Evolutionary conservation across 2,329 filamentous ascomycete species (phyloP).

Genomic region (Alternaria viburni): DNA sequence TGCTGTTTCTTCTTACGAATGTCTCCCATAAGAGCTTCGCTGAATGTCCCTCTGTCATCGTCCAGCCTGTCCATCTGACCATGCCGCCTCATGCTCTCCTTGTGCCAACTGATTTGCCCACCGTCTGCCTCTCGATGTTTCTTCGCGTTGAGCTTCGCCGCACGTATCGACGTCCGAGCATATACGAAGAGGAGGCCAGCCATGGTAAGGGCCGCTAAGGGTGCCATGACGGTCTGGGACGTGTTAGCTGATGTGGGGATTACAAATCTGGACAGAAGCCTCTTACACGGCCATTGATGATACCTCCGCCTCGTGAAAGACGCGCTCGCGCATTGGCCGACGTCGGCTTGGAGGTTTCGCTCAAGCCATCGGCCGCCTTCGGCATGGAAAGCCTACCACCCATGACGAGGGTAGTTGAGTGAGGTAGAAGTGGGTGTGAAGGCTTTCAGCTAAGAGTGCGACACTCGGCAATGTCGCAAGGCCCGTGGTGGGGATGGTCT

Average conservation of each 20-base stretch:
- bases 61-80: conserved; percentile 56
- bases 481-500: conserved; percentile 7
- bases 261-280: background rate
- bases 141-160: conserved; percentile 70
- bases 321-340: conserved; percentile 41
- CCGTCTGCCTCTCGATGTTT: conserved; percentile 64
- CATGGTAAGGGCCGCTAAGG: conserved; percentile 69
- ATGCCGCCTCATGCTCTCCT: conserved; percentile 62
- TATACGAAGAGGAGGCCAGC: conserved; percentile 67
- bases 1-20: conserved; percentile 40
- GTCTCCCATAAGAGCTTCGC: conserved; percentile 43
- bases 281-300: conserved; percentile 46
- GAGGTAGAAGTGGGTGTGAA: background rate
- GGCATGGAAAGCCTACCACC: conserved; percentile 56
- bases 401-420: conserved; percentile 41
- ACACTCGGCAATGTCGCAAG: background rate
- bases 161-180: conserved; percentile 68
- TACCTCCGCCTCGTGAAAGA: conserved; percentile 36
- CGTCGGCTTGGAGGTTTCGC: conserved; percentile 49
- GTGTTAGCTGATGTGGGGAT: conserved; percentile 4
- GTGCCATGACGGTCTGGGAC: conserved; percentile 61
- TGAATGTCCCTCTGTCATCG: conserved; percentile 40
- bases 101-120: conserved; percentile 61
- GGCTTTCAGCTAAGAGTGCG: background rate
- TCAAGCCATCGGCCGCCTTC: conserved; percentile 51